Conservation (phyloP, 108 stramenopile species). For the Aurantiochytrium sp. region DNA sequence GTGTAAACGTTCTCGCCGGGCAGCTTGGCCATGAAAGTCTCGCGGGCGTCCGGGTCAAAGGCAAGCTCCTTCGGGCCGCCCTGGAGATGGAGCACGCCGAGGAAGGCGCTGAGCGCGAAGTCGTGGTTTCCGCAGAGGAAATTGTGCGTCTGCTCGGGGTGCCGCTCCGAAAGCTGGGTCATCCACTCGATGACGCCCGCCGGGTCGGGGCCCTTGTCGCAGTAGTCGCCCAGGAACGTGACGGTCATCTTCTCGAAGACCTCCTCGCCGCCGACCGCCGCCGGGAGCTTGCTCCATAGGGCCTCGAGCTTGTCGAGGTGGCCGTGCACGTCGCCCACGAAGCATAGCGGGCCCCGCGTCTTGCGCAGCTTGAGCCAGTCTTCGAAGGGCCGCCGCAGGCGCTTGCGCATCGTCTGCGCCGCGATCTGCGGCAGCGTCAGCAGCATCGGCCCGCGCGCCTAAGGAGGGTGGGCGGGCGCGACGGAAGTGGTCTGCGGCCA, state of each 20-base stretch:
- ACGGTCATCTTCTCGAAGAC: slow-evolving; percentile 9
- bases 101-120: slow-evolving; percentile 23
- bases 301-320: slow-evolving; percentile 1
- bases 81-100: background rate
- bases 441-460: background rate
- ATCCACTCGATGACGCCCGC: background rate
- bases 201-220: slow-evolving; percentile 16
- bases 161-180: background rate
- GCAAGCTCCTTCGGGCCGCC: background rate
- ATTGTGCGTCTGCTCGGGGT: background rate
- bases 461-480: no score
- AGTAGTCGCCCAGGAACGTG: slow-evolving; percentile 6
- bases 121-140: slow-evolving; percentile 11
- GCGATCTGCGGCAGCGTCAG: background rate
- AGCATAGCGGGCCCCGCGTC: background rate
- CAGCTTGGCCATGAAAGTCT: background rate
- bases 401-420: background rate
- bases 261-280: slow-evolving; percentile 23
- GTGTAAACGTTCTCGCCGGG: background rate
- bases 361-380: slow-evolving; percentile 5
- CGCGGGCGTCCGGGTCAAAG: background rate
- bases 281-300: background rate
- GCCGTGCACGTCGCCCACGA: background rate
- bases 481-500: no score
- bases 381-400: background rate